Conservation (phyloP, 257 asterid species). For the Lavandula angustifolia region DNA sequence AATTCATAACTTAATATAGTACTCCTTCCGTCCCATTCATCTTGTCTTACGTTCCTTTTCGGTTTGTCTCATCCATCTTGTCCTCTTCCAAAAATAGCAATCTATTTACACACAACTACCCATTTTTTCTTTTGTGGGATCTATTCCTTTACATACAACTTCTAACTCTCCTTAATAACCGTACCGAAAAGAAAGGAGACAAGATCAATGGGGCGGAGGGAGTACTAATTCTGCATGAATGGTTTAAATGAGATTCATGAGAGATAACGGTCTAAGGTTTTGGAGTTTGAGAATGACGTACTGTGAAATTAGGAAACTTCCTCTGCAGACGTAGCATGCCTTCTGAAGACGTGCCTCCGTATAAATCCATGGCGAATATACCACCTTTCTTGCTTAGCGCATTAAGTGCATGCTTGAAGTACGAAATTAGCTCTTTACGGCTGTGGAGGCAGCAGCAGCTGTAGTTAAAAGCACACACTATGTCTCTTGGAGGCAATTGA, state of each 20-base stretch:
- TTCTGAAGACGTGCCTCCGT: constrained; percentile 96
- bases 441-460: constrained; percentile 96
- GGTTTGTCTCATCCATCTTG: no score
- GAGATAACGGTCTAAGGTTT: not conserved
- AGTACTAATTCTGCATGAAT: not conserved
- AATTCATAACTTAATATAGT: not conserved
- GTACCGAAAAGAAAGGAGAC: no score
- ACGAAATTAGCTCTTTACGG: constrained; percentile 74
- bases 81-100: no score
- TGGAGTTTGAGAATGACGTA: constrained; percentile 28
- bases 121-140: no score
- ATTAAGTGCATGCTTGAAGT: constrained; percentile 69
- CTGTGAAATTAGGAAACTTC: constrained; percentile 85
- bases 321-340: constrained; percentile 83
- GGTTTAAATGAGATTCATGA: not conserved
- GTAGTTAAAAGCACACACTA: constrained; percentile 96
- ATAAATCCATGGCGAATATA: constrained; percentile 88
- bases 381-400: constrained; percentile 74
- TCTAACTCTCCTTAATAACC: no score
- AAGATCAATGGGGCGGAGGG: no score
- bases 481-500: constrained; percentile 73
- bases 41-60: no score
- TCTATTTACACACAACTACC: no score
- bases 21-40: no score
- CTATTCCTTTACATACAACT: no score